Evolutionary conservation across 371 early-diverging fungal genomes (phyloP).

Genomic region (Actinomortierella ambigua): DNA sequence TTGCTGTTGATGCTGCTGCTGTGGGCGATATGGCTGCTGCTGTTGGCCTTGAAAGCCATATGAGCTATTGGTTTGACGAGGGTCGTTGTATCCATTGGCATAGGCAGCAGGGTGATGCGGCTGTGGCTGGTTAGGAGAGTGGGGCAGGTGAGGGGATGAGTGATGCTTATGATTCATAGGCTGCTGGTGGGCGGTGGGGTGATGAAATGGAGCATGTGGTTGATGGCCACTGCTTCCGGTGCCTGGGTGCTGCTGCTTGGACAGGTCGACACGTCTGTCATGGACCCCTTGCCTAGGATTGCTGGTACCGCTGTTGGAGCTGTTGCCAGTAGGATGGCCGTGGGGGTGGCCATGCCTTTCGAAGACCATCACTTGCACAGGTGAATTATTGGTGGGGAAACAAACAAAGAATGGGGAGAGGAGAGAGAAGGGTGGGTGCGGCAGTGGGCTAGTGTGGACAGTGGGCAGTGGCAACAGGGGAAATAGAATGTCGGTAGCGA

Average conservation of each 20-base stretch:
- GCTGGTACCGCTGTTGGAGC: conserved; percentile 1
- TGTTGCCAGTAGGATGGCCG: neutral
- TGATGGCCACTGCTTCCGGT: neutral
- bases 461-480: too few relatives aligned
- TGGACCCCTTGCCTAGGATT: neutral
- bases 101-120: conserved; percentile 11
- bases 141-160: neutral
- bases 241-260: too few relatives aligned
- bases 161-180: neutral
- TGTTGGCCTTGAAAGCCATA: too few relatives aligned
- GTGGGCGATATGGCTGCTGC: neutral
- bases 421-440: too few relatives aligned
- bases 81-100: conserved; percentile 1
- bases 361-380: neutral
- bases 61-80: neutral
- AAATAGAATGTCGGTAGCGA: too few relatives aligned
- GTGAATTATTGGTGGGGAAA: too few relatives aligned
- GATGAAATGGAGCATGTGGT: neutral
- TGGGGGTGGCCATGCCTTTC: neutral
- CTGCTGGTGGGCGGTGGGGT: neutral
- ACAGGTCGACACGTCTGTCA: too few relatives aligned
- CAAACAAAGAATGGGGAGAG: too few relatives aligned
- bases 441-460: too few relatives aligned
- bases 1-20: conserved; percentile 3
- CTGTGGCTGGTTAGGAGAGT: neutral